Evolutionary conservation across 192 early-diverging fungal genomes (phyloP), one percentile per base, ranked within the genome.

Genomic region (Paraglomus occultum): DNA sequence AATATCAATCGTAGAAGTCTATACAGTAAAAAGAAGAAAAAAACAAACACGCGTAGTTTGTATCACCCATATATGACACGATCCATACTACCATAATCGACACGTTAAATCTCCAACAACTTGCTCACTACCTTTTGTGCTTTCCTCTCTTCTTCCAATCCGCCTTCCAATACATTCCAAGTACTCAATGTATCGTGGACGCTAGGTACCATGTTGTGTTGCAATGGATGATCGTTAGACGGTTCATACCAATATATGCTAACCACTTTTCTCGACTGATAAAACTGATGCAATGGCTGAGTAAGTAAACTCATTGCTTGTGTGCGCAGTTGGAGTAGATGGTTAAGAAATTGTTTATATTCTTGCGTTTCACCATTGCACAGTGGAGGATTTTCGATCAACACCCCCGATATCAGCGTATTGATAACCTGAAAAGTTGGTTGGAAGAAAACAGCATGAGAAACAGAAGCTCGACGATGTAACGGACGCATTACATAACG

Each of bases 301-400:
- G 86, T 83, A 45, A 86, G 74, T 69, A 86, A 58, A 4, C 80
- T 77, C 47, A 88, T 76, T 10, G 87, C 84, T 60, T 81, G 84
- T 18, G 82, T 80, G 53, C 84, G 82, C 54, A 91, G 77, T 22
- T 82, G 74, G 67, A 88, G 73, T 59, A 90, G 73, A 42, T 84
- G 82, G 3, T 79, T 79, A 51, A 91, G 76, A 45, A 92, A 84
- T 11, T 76, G 77, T 66, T 74, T 85, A 76, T 92, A 92, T 77
- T 93, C 90, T 46, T 59, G 63, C 0, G 89, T 86, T 77, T 93
- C 91, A n/a, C 91, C 91, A 72, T 91, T 92, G 77, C 90, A 89
- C 5, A 90, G 67, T 8, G 91, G 91, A 49, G 90, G 74, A 22
- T 80, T 88, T 73, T 92, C 91, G 15, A 84, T 82, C 68, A 87